A percentile compares a stretch with the other conserved stretches of the same genome.
phyloP scores from a whole-genome alignment of 2,329 filamentous ascomycete species.

The Ilyonectria robusta region DNA sequence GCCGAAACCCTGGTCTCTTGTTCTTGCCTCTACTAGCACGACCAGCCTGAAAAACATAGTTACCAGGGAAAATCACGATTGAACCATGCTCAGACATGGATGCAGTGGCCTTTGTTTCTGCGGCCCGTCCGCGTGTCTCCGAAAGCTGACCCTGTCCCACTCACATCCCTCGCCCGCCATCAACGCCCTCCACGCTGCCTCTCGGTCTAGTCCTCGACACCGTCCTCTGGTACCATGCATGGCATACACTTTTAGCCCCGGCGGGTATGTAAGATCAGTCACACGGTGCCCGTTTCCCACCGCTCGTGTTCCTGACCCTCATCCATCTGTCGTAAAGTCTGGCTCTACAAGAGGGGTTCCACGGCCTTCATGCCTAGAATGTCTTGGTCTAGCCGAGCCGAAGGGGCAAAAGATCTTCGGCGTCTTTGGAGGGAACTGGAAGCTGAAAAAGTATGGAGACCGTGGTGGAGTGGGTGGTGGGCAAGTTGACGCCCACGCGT shows the following conservation, averaged over 20 bases:
- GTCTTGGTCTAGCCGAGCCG: slow-evolving; percentile 11
- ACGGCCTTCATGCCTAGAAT: slow-evolving; percentile 14
- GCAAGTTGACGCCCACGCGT: slow-evolving; percentile 4
- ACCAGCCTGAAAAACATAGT: background rate
- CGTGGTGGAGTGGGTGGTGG: slow-evolving; percentile 6
- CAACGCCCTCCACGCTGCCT: slow-evolving; percentile 23
- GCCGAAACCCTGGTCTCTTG: slow-evolving; percentile 13
- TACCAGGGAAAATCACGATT: slow-evolving; percentile 17
- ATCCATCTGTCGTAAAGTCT: slow-evolving; percentile 23
- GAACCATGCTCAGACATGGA: slow-evolving; percentile 37
- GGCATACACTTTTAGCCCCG: slow-evolving; percentile 47
- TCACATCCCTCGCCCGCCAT: slow-evolving; percentile 13
- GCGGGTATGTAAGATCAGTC: slow-evolving; percentile 49
- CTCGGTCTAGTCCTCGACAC: slow-evolving; percentile 35
- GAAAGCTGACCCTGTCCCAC: slow-evolving; percentile 26
- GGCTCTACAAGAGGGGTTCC: slow-evolving; percentile 3
- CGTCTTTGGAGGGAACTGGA: slow-evolving; percentile 5
- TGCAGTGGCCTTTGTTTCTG: slow-evolving; percentile 35
- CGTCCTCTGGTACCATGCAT: slow-evolving; percentile 45
- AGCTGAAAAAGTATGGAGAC: slow-evolving; percentile 15
- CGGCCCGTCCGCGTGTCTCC: slow-evolving; percentile 48
- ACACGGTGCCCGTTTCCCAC: slow-evolving; percentile 37
- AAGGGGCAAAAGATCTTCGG: slow-evolving; percentile 17
- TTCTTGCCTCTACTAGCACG: slow-evolving; percentile 1
- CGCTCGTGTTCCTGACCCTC: slow-evolving; percentile 22